phyloP scores from a whole-genome alignment of 2,329 filamentous ascomycete species.

The Hymenoscyphus fraxineus region DNA sequence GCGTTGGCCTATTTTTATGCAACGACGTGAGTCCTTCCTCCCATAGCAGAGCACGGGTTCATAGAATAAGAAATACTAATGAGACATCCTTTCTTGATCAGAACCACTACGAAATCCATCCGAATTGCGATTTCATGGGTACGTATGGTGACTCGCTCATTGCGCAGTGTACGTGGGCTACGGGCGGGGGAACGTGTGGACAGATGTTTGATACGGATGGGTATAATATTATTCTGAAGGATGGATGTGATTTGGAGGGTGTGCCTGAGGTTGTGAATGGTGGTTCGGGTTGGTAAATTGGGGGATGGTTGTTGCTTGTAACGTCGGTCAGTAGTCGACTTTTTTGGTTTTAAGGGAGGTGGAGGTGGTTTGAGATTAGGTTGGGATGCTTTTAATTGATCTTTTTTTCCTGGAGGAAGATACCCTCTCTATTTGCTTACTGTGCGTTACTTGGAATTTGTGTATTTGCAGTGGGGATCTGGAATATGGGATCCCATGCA shows the following conservation, averaged over 20 bases:
- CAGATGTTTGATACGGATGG: neutral
- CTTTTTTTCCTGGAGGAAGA: too few relatives aligned
- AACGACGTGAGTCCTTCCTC: neutral
- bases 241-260: neutral
- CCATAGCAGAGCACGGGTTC: neutral
- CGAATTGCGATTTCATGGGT: neutral
- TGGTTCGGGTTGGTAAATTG: too few relatives aligned
- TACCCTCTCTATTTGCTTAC: too few relatives aligned
- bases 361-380: too few relatives aligned
- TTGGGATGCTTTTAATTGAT: too few relatives aligned
- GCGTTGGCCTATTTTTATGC: neutral
- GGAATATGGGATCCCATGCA: too few relatives aligned
- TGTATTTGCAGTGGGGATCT: too few relatives aligned
- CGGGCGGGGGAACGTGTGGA: neutral
- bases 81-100: neutral
- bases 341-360: too few relatives aligned
- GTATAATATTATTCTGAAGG: neutral
- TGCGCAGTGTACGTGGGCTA: neutral
- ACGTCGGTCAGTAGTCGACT: too few relatives aligned
- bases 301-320: too few relatives aligned
- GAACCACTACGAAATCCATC: neutral
- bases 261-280: neutral
- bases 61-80: neutral
- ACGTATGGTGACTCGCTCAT: neutral
- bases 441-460: too few relatives aligned